Base-by-base conservation (phyloP, 176 grass and related monocot genomes). In the Metroxylon sagu region DNA sequence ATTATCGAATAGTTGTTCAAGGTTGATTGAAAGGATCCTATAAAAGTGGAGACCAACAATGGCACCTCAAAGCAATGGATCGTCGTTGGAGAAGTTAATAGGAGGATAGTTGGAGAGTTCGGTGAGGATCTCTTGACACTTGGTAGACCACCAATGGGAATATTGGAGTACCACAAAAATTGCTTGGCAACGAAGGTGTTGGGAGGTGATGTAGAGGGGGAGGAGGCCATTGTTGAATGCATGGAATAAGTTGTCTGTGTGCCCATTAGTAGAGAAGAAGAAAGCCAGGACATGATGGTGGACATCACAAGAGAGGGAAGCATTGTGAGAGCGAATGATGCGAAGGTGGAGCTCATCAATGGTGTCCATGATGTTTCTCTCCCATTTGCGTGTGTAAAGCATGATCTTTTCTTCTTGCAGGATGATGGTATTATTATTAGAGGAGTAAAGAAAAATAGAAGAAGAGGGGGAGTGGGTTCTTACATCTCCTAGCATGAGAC, bases 211-310 rank as follows among this genome's bases (percentile, higher is more conserved):
- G 74, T 85, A 93, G 57, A 72, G 16, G 26, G 88, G 80, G 3
- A 93, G 54, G 35, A 93, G 57, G 6, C 64, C 88, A 71, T 93
- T 80, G 76, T 48, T 92, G 65, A 92, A 87, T 1, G 83, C 76
- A 50, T 92, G 83, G 80, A 81, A 92, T 0, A 87, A 39, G 78
- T 92, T 92, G 0, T 80, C 88, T 0, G 80, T 81, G 84, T 92
- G 87, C 0, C 88, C 88, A 1, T 65, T 83, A 3, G 88, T 77
- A 15, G 77, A 71, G 70, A 92, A 83, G 18, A 92, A 74, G 1
- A 92, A 52, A 4, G 57, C 54, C 48, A 80, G 88, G 48, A 59
- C 80, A n/a, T 92, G 70, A 71, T 92, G 83, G 4, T 52, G 61
- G 26, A 92, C 88, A 43, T 92, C 83, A 52, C 88, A 92, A 29